Percentiles rank a stretch among this genome's conserved stretches.
Evolutionary conservation across 345 rosid genomes (phyloP).

Genomic region (Rhodamnia rubescens): DNA sequence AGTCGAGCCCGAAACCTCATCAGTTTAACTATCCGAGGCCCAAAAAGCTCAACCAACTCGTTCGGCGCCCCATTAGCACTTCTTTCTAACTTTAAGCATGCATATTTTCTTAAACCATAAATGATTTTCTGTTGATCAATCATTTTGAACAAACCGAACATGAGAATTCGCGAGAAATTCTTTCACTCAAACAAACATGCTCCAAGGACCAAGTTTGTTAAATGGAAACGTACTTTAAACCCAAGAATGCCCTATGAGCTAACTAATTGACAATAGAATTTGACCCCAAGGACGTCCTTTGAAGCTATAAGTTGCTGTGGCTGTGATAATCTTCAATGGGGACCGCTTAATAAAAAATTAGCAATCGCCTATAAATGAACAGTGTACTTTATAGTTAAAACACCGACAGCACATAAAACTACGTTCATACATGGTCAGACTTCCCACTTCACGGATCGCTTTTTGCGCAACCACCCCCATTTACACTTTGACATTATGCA

Average conservation of each 20-base stretch:
- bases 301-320: neutral
- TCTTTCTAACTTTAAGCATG: too few relatives aligned
- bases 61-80: too few relatives aligned
- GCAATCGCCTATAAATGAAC: neutral
- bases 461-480: neutral
- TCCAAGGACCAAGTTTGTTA: neutral
- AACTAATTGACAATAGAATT: neutral
- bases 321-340: neutral
- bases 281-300: neutral
- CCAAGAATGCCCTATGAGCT: neutral
- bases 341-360: neutral
- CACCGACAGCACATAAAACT: neutral
- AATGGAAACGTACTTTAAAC: neutral
- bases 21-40: too few relatives aligned
- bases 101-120: too few relatives aligned
- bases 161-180: too few relatives aligned
- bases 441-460: neutral
- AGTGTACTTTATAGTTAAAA: neutral
- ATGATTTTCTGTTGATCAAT: too few relatives aligned
- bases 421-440: neutral
- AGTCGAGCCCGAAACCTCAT: too few relatives aligned
- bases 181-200: too few relatives aligned
- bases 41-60: too few relatives aligned
- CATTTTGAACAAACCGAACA: too few relatives aligned
- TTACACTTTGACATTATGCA: neutral